Evolutionary conservation across 2,329 filamentous ascomycete genomes (phyloP).

Genomic region (Colletotrichum somersetense): DNA sequence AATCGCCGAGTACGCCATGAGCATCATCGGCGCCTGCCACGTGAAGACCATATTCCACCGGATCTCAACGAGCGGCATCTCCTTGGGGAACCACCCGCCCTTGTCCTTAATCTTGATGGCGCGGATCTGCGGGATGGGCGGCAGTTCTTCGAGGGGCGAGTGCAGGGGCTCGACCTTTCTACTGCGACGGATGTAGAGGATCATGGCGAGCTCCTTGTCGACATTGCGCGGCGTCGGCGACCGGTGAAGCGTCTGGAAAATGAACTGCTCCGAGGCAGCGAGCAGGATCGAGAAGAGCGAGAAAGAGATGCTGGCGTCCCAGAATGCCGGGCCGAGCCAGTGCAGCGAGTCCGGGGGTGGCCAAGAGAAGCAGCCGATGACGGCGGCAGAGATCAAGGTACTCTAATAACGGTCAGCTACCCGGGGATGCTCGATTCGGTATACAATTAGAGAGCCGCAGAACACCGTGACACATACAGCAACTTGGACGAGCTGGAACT

Average conservation of each 20-base stretch:
- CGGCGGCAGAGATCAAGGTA: conserved; percentile 46
- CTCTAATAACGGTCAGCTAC: conserved; percentile 34
- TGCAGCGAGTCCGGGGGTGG: conserved; percentile 41
- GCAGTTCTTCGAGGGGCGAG: conserved; percentile 33
- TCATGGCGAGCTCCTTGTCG: conserved; percentile 43
- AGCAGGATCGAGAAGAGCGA: conserved; percentile 47
- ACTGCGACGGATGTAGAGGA: conserved; percentile 38
- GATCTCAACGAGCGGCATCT: conserved; percentile 41
- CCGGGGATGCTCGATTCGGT: background rate
- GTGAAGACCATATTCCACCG: conserved; percentile 50
- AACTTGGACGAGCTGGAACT: conserved; percentile 45
- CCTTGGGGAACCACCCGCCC: conserved; percentile 38
- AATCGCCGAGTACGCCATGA: conserved; percentile 46
- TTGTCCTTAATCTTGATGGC: conserved; percentile 33
- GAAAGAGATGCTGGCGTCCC: conserved; percentile 46
- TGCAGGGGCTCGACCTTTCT: conserved; percentile 29
- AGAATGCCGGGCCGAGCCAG: conserved; percentile 45
- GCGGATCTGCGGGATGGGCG: conserved; percentile 39
- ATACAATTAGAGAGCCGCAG: too few relatives aligned
- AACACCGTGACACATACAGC: conserved; percentile 38
- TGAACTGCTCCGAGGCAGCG: conserved; percentile 47
- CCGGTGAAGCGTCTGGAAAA: conserved; percentile 45
- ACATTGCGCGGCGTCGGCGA: conserved; percentile 35
- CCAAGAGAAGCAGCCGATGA: conserved; percentile 49
- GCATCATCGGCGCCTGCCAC: conserved; percentile 49